Evolutionary conservation across 352 stramenopile genomes (phyloP).

Genomic region (Phytophthora ramorum): DNA sequence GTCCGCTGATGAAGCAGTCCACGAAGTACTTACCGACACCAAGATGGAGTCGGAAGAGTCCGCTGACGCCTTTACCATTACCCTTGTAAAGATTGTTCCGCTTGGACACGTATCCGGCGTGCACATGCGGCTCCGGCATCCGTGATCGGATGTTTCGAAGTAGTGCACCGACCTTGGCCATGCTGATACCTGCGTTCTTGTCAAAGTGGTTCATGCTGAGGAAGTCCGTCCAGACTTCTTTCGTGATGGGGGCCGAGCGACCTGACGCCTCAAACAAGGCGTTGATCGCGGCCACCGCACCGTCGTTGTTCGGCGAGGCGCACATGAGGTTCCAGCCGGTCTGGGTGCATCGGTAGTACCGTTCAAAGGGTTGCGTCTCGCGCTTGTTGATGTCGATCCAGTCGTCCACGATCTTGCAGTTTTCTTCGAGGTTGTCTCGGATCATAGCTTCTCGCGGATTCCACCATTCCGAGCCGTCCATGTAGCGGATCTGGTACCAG

Average conservation of each 20-base stretch:
- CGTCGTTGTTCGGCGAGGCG: not conserved
- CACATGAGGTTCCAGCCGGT: not conserved
- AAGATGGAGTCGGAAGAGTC: slow-evolving; percentile 1
- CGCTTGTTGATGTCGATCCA: slow-evolving; percentile 3
- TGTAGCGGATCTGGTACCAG: slow-evolving; percentile 4
- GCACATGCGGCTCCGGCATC: not conserved
- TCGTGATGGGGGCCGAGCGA: not conserved
- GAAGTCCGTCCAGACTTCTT: not conserved
- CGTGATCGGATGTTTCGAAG: too few species aligned
- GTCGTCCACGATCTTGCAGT: slow-evolving; percentile 1
- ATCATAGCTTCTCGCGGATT: not conserved
- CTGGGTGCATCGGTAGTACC: not conserved
- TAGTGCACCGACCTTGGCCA: too few species aligned
- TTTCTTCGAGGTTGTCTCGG: not conserved
- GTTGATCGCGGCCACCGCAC: slow-evolving; percentile 1
- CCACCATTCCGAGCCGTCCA: slow-evolving; percentile 2
- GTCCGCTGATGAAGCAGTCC: slow-evolving; percentile 1
- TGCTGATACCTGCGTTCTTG: too few species aligned
- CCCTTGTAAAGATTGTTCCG: slow-evolving; percentile 1
- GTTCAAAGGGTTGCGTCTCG: not conserved
- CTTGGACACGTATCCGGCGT: not conserved
- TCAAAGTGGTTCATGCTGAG: too few species aligned
- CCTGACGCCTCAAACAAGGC: not conserved
- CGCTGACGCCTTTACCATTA: not conserved
- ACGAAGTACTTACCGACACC: not conserved